These are phyloP conservation scores for Micractinium conductrix DNA, from an alignment of 139 green algal species.

Conservation along the genomic window DNA sequence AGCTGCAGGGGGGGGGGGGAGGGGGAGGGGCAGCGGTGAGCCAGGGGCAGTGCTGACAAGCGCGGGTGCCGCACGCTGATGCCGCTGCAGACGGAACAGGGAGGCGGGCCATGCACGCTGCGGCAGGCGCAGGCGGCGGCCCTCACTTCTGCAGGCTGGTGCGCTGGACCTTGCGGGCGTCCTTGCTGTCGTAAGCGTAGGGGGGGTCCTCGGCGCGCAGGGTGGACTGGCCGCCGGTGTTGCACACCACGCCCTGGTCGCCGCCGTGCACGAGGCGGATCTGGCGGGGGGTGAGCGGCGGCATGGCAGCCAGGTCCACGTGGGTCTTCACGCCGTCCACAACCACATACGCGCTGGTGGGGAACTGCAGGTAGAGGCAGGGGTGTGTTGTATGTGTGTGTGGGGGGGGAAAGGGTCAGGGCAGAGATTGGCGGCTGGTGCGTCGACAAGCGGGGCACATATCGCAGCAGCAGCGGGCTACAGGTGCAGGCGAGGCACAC, in stretches of 20 bases:
- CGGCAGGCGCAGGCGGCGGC: too few relatives aligned
- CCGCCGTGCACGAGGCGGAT: slow-evolving; percentile 17
- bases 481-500: too few relatives aligned
- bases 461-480: too few relatives aligned
- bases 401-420: too few relatives aligned
- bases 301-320: slow-evolving; percentile 73
- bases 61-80: too few relatives aligned
- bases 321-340: slow-evolving; percentile 75
- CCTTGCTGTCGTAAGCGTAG: slow-evolving; percentile 32
- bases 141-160: slow-evolving; percentile 18
- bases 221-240: slow-evolving; percentile 36
- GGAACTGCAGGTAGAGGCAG: too few relatives aligned
- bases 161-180: neutral
- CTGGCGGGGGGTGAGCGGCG: slow-evolving; percentile 30
- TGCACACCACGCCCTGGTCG: slow-evolving; percentile 22
- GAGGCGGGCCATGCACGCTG: too few relatives aligned
- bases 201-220: slow-evolving; percentile 48
- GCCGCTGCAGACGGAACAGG: too few relatives aligned
- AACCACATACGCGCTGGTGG: slow-evolving; percentile 74
- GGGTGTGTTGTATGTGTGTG: too few relatives aligned
- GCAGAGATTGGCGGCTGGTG: too few relatives aligned
- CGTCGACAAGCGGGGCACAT: too few relatives aligned
- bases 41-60: too few relatives aligned
- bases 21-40: neutral
- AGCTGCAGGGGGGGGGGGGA: neutral